Conservation (phyloP, 2,329 filamentous ascomycete genomes). For the Neocucurbitaria cava region DNA sequence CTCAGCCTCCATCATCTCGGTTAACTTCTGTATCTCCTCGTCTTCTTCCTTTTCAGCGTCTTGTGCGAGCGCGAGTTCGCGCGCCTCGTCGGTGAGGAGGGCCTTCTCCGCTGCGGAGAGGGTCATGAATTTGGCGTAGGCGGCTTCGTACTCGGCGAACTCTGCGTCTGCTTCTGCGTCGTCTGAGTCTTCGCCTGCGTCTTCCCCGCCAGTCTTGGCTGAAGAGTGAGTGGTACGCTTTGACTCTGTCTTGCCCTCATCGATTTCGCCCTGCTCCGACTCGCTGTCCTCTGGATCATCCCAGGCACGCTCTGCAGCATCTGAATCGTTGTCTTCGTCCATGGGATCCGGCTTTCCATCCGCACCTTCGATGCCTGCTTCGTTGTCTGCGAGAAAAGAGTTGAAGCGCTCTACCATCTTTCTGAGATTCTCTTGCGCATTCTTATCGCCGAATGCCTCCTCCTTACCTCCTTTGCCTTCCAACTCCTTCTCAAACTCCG, state of each 20-base stretch:
- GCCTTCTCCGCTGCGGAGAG: conserved; percentile 55
- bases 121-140: conserved; percentile 87
- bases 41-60: conserved; percentile 52
- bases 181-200: conserved; percentile 48
- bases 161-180: conserved; percentile 75
- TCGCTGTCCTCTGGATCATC: conserved; percentile 52
- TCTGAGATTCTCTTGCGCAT: conserved; percentile 76
- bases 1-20: conserved; percentile 75
- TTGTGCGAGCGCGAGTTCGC: conserved; percentile 48
- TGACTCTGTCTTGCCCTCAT: conserved; percentile 68
- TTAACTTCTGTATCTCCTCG: conserved; percentile 69
- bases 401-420: conserved; percentile 97
- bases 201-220: conserved; percentile 44
- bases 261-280: conserved; percentile 49
- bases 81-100: conserved; percentile 42
- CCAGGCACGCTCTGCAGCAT: conserved; percentile 55
- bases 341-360: conserved; percentile 70
- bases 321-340: conserved; percentile 68
- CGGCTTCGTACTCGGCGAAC: conserved; percentile 75
- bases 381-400: conserved; percentile 85
- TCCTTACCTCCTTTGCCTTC: conserved; percentile 52
- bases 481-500: conserved; percentile 86
- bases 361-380: conserved; percentile 79
- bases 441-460: conserved; percentile 66
- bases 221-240: conserved; percentile 58